Evolutionary conservation across 805 yeast species (phyloP).

Genomic region (Monosporozyma siamensis): DNA sequence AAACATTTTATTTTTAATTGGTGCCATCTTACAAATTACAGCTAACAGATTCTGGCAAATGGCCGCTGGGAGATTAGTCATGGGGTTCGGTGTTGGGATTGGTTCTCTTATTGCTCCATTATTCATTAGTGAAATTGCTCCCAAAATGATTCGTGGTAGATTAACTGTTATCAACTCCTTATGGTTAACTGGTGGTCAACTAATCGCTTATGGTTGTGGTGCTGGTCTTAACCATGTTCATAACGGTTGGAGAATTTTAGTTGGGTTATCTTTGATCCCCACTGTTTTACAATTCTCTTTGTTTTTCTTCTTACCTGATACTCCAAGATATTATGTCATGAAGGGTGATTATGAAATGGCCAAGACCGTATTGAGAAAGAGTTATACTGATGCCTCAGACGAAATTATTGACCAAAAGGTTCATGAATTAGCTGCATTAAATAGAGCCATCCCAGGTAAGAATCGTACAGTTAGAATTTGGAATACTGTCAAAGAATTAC

Average conservation of each 20-base stretch:
- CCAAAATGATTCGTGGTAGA: slow-evolving; percentile 84
- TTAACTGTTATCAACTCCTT: slow-evolving; percentile 80
- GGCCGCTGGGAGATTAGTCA: slow-evolving; percentile 83
- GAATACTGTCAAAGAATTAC: slow-evolving; percentile 56
- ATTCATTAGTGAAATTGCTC: slow-evolving; percentile 87
- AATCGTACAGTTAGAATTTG: slow-evolving; percentile 42
- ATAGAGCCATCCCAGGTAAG: slow-evolving; percentile 39
- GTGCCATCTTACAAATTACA: slow-evolving; percentile 77
- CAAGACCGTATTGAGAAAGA: slow-evolving; percentile 48
- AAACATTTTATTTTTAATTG: slow-evolving; percentile 70
- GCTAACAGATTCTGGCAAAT: slow-evolving; percentile 79
- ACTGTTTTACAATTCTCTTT: slow-evolving; percentile 67
- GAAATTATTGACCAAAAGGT: slow-evolving; percentile 58
- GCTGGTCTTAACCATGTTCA: slow-evolving; percentile 66
- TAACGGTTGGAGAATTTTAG: slow-evolving; percentile 90
- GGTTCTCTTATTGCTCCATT: slow-evolving; percentile 93
- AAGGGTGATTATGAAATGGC: slow-evolving; percentile 60
- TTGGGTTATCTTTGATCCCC: slow-evolving; percentile 85
- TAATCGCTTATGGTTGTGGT: slow-evolving; percentile 88
- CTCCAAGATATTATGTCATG: slow-evolving; percentile 84
- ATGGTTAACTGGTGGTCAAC: slow-evolving; percentile 91
- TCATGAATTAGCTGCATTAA: slow-evolving; percentile 47
- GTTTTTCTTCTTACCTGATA: slow-evolving; percentile 85
- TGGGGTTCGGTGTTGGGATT: slow-evolving; percentile 95
- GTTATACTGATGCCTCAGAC: slow-evolving; percentile 55